phyloP scores from a whole-genome alignment of 768 basidiomycete genomes.

The Amanita polypyramis region DNA sequence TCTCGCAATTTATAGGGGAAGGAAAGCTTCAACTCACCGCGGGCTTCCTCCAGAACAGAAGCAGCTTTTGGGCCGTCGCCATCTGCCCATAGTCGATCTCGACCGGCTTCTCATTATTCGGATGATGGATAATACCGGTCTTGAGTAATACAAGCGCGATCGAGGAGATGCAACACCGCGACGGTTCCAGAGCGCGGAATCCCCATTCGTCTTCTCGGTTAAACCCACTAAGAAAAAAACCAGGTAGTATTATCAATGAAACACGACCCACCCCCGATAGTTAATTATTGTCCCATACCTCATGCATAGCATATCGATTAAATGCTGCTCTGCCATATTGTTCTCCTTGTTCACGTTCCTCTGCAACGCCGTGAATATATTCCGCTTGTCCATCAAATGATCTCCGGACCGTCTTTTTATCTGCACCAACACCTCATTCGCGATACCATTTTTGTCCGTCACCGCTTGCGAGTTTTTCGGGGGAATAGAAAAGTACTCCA shows the following conservation, averaged over 20 bases:
- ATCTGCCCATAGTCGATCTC: constrained; percentile 88
- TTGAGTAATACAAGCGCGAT: constrained; percentile 96
- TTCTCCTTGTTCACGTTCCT: constrained; percentile 99
- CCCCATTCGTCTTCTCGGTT: constrained; percentile 98
- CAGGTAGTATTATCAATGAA: background rate
- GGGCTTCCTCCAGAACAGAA: constrained; percentile 98
- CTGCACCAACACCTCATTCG: constrained; percentile 67
- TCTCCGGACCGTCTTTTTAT: constrained; percentile 83
- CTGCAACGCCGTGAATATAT: constrained; percentile 96
- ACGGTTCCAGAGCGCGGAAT: constrained; percentile 90
- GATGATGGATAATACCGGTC: constrained; percentile 83
- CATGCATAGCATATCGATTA: constrained; percentile 99
- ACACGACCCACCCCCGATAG: background rate
- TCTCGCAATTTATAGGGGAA: constrained; percentile 3
- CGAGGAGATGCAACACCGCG: constrained; percentile 94
- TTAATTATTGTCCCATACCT: constrained; percentile 45
- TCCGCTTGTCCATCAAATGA: constrained; percentile 78
- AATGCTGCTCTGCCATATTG: constrained; percentile 96
- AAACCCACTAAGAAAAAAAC: constrained; percentile 60
- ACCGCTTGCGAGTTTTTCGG: constrained; percentile 49
- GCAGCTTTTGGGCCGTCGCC: constrained; percentile 93
- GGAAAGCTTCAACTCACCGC: constrained; percentile 57
- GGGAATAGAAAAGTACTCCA: constrained; percentile 97
- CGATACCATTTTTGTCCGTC: constrained; percentile 72
- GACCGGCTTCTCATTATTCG: constrained; percentile 57